Evolutionary conservation across 2,329 filamentous ascomycete genomes (phyloP), one percentile per base, ranked within the genome.

Genomic region (Trichothecium sympodiale): DNA sequence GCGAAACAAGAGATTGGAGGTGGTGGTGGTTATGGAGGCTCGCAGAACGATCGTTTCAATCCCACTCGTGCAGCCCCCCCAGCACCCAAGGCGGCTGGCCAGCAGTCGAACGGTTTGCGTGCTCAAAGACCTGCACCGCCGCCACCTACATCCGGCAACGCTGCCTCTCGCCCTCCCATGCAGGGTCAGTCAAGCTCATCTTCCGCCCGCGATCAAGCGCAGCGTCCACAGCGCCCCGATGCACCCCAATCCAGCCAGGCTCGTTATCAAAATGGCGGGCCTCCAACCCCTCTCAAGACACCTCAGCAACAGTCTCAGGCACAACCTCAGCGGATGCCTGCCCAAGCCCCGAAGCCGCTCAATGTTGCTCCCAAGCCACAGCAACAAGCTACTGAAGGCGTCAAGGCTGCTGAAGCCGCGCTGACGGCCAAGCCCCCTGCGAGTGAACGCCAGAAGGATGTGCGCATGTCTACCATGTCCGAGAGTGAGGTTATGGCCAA

Each of bases 381-480:
- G 38, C 61, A 65, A 53, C 49, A 64, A 53, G 69, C 63, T 46
- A 64, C 45, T 39, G 84, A 91, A 51, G 71, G 80, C 20, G 77
- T 94, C 46, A 93, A 91, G 64, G 84, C 88, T 49, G 88, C 89
- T 4, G 88, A 96, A 57, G 81, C 82, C 36, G 87, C 87, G 8
- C 71, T 96, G 38, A 89, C 83, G 13, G 80, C 89, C 50, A 91
- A 94, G 61, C 81, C 83, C 31, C 55, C 76, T 17, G 60, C 79
- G 3, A 59, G 77, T 20, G 78, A 87, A 49, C 79, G 84, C 42
- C 79, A 84, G 59, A 88, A 94, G 62, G 91, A 95, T 61, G 86
- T 91, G 33, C 86, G 91, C 53, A 95, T 98, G 87, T 96, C 89
- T 27, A 93, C 84, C 48, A 96, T 98, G 91, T 84, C 85, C 8